A percentile compares a stretch with the other conserved stretches of the same genome.
Conservation (phyloP, 192 early-diverging fungal genomes). For the Funneliformis mosseae region DNA sequence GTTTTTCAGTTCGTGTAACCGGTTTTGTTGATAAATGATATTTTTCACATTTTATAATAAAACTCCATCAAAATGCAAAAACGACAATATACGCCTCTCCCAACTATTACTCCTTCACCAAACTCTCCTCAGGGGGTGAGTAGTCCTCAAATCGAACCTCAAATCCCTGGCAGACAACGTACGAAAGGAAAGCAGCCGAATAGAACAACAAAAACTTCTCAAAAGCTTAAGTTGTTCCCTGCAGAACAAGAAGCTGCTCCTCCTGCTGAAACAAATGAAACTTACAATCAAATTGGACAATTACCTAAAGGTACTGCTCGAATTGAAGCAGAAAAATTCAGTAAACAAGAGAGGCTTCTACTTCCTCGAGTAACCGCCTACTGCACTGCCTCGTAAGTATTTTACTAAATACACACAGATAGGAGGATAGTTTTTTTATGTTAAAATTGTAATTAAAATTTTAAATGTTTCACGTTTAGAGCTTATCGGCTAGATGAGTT, state of each 20-base stretch:
- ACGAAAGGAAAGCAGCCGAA: conserved; percentile 43
- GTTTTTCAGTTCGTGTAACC: too few relatives aligned
- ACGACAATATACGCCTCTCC: neutral
- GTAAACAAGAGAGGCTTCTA: conserved; percentile 69
- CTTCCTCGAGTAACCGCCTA: conserved; percentile 84
- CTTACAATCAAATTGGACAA: conserved; percentile 74
- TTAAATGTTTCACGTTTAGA: conserved; percentile 28
- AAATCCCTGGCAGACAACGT: neutral
- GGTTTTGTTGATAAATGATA: too few relatives aligned
- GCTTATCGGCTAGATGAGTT: conserved; percentile 77
- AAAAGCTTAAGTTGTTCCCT: conserved; percentile 90
- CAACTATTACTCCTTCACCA: neutral
- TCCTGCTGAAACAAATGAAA: conserved; percentile 59
- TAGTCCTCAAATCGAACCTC: conserved; percentile 10
- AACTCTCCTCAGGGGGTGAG: neutral
- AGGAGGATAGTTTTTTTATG: neutral
- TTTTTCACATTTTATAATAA: too few relatives aligned
- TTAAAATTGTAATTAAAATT: neutral
- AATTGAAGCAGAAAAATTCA: conserved; percentile 73
- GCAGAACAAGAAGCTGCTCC: conserved; percentile 62
- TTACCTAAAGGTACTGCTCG: conserved; percentile 56
- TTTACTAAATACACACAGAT: neutral
- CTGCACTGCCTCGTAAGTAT: conserved; percentile 73
- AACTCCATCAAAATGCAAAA: neutral
- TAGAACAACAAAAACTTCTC: conserved; percentile 91